A percentile compares a stretch with the other conserved stretches of the same genome.
phyloP scores from a whole-genome alignment of 345 rosid species.

The Fremontodendron californicum region DNA sequence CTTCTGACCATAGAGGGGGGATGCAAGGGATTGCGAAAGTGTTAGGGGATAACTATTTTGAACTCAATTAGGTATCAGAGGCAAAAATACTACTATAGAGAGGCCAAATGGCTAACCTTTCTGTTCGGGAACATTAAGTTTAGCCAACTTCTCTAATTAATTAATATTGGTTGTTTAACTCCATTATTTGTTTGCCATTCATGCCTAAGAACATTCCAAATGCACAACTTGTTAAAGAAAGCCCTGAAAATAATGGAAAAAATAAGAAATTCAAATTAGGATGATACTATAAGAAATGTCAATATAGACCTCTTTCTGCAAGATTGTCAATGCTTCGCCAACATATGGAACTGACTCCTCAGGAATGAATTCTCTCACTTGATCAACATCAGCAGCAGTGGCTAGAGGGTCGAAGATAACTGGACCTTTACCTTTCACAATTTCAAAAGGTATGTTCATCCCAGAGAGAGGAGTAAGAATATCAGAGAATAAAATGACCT shows the following conservation, averaged over 20 bases:
- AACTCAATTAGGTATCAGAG: not conserved
- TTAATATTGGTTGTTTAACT: not conserved
- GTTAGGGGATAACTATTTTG: not conserved
- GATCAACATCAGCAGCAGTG: constrained; percentile 63
- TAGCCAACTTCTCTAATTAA: not conserved
- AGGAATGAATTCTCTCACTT: constrained; percentile 80
- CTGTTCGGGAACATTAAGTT: constrained; percentile 1
- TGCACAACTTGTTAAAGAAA: not conserved
- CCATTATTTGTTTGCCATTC: not conserved
- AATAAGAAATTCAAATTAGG: constrained; percentile 11
- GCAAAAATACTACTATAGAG: not conserved
- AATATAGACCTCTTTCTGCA: constrained; percentile 73
- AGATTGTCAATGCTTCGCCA: constrained; percentile 83
- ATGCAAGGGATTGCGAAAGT: not conserved
- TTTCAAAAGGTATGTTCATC: constrained; percentile 98
- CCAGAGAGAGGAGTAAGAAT: constrained; percentile 97
- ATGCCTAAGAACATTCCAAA: not conserved
- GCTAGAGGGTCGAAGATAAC: constrained; percentile 75
- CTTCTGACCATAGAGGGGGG: not conserved
- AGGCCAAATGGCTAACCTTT: not conserved
- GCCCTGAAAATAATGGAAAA: not conserved
- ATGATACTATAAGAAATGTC: not conserved
- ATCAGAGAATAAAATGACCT: constrained; percentile 97
- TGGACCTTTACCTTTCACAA: constrained; percentile 95
- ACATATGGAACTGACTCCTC: constrained; percentile 90